A percentile compares a stretch with the other conserved stretches of the same genome.
These are phyloP conservation scores for Beauveria pseudobassiana DNA, from an alignment of 2,329 filamentous ascomycete species.

Conservation along the genomic window DNA sequence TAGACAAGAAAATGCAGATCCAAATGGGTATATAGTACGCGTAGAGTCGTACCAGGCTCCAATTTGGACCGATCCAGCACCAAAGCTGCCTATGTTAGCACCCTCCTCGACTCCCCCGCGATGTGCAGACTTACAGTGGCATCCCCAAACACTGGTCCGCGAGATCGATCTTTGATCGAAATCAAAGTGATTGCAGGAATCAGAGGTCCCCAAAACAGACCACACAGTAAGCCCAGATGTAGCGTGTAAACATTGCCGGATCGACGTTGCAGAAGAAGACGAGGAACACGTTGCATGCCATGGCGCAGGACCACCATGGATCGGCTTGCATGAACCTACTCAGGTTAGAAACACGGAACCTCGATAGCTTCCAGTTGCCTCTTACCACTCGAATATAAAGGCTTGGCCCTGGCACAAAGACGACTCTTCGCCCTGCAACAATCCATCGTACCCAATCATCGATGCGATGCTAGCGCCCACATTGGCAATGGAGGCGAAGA, in stretches of 20 bases:
- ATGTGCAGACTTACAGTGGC: conserved; percentile 40
- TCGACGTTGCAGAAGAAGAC: conserved; percentile 51
- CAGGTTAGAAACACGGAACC: neutral
- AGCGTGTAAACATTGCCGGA: conserved; percentile 57
- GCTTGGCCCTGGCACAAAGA: conserved; percentile 54
- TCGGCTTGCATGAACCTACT: conserved; percentile 68
- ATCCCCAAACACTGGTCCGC: conserved; percentile 43
- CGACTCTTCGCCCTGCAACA: conserved; percentile 45
- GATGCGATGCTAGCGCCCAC: conserved; percentile 56
- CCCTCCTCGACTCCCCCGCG: neutral
- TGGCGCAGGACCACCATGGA: conserved; percentile 70
- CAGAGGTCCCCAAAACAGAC: conserved; percentile 65
- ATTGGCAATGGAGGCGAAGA: conserved; percentile 30
- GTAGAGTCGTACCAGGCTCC: conserved; percentile 49
- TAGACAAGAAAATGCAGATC: conserved; percentile 48
- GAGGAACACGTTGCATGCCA: conserved; percentile 75
- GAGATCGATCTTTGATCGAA: conserved; percentile 38
- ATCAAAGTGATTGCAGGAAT: conserved; percentile 59
- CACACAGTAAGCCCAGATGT: conserved; percentile 61
- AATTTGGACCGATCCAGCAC: conserved; percentile 51
- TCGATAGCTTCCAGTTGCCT: neutral
- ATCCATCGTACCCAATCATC: conserved; percentile 61
- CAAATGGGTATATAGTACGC: conserved; percentile 56
- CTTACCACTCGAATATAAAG: conserved; percentile 60
- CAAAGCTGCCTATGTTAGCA: conserved; percentile 38